Evolutionary conservation across 257 asterid species (phyloP).

Genomic region (Primulina eburnea): DNA sequence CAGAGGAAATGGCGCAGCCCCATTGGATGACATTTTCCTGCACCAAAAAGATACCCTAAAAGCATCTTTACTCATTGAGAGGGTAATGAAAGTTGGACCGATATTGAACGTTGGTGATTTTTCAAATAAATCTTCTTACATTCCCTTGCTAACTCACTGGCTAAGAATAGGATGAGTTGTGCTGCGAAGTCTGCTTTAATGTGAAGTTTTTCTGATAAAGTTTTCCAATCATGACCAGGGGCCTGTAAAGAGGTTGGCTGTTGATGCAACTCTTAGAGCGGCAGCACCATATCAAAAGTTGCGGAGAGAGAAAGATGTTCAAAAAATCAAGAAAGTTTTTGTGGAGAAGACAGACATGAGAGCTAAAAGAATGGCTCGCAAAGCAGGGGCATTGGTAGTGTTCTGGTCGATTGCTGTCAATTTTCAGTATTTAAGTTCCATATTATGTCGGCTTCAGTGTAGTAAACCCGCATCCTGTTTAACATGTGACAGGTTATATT

Average conservation of each 20-base stretch:
- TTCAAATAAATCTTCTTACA: neutral
- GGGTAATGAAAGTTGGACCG: constrained; percentile 5
- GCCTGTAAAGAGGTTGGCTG: constrained; percentile 95
- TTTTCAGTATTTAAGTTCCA: neutral
- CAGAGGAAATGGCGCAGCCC: too few species aligned
- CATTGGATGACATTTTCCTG: too few species aligned
- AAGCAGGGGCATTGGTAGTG: constrained; percentile 98
- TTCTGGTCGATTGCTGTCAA: neutral
- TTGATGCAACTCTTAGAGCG: constrained; percentile 99
- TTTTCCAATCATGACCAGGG: constrained; percentile 57
- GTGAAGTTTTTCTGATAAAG: constrained; percentile 28
- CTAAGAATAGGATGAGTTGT: neutral
- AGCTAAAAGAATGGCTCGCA: constrained; percentile 98
- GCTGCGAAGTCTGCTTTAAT: neutral
- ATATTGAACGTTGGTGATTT: constrained; percentile 5
- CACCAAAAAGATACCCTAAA: too few species aligned
- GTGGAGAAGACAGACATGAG: constrained; percentile 97
- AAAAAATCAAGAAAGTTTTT: constrained; percentile 65
- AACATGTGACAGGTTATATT: constrained; percentile 71
- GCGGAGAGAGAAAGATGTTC: constrained; percentile 81
- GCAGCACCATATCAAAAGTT: constrained; percentile 99
- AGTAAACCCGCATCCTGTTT: neutral
- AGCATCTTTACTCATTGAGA: constrained; percentile 10
- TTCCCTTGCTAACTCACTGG: constrained; percentile 5
- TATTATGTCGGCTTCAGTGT: neutral